Percentiles rank a stretch among this genome's conserved stretches.
Evolutionary conservation across 108 stramenopile species (phyloP).

Genomic region (Discostella pseudostelligera): DNA sequence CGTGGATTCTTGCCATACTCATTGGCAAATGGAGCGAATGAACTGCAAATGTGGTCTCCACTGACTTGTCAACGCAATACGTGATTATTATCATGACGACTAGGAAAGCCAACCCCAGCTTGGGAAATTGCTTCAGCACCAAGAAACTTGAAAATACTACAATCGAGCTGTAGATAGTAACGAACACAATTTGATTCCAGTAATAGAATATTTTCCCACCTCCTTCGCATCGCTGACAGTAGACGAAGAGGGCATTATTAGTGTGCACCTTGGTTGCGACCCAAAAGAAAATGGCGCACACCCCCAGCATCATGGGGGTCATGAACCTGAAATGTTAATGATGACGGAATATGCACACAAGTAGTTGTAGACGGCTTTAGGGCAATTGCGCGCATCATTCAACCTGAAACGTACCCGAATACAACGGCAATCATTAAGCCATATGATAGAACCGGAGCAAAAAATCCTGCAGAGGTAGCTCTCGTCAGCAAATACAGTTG

Average conservation of each 20-base stretch:
- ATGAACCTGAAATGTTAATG: conserved; percentile 28
- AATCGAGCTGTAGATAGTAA: conserved; percentile 41
- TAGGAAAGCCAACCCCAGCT: conserved; percentile 24
- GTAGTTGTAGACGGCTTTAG: neutral
- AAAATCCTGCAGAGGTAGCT: conserved; percentile 16
- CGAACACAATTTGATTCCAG: conserved; percentile 50
- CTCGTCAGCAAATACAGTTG: too few relatives aligned
- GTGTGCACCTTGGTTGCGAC: conserved; percentile 55
- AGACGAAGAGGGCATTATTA: conserved; percentile 57
- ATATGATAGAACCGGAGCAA: conserved; percentile 34
- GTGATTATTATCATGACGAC: conserved; percentile 27
- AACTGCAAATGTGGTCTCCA: conserved; percentile 30
- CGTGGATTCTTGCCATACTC: conserved; percentile 27
- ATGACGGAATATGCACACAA: too few relatives aligned
- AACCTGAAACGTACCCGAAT: conserved; percentile 24
- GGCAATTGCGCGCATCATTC: neutral
- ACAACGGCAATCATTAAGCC: conserved; percentile 43
- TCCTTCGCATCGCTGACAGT: conserved; percentile 53
- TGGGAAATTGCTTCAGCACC: conserved; percentile 18
- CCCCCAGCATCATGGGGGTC: conserved; percentile 34
- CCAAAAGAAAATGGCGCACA: conserved; percentile 56
- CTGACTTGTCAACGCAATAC: conserved; percentile 25
- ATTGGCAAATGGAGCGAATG: conserved; percentile 38
- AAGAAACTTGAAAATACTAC: conserved; percentile 41
- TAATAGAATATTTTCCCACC: conserved; percentile 59